phyloP scores from a whole-genome alignment of 2,329 filamentous ascomycete species.

The Microsporum canis region DNA sequence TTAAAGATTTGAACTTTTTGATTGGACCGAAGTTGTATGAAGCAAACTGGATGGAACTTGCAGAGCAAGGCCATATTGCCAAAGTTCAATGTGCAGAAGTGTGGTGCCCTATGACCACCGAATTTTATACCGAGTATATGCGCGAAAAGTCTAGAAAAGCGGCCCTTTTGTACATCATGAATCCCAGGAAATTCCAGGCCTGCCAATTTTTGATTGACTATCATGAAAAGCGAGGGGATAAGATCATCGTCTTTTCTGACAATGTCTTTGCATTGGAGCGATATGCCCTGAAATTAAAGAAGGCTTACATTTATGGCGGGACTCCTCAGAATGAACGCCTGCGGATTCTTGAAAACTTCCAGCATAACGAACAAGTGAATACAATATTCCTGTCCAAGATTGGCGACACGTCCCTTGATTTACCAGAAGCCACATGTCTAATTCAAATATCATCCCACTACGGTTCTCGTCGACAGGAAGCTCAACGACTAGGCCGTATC shows the following conservation, averaged over 20 bases:
- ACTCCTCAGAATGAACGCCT: constrained; percentile 79
- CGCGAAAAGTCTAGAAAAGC: constrained; percentile 55
- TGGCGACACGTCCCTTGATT: constrained; percentile 91
- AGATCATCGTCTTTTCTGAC: constrained; percentile 96
- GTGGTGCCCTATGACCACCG: constrained; percentile 98
- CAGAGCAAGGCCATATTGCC: constrained; percentile 92
- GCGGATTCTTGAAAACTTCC: constrained; percentile 83
- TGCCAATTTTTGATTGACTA: constrained; percentile 98
- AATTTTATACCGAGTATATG: constrained; percentile 94
- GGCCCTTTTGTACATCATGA: constrained; percentile 82
- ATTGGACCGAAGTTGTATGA: constrained; percentile 97
- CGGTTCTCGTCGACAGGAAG: constrained; percentile 90
- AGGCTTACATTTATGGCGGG: constrained; percentile 83
- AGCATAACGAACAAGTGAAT: constrained; percentile 79
- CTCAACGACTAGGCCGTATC: constrained; percentile 84
- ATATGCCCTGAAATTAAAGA: constrained; percentile 72
- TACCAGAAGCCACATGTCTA: constrained; percentile 90
- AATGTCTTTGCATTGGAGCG: constrained; percentile 85
- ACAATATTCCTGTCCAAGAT: constrained; percentile 96
- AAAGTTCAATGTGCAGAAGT: constrained; percentile 96
- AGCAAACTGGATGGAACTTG: constrained; percentile 98
- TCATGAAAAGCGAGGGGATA: constrained; percentile 87
- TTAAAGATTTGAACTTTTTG: constrained; percentile 90
- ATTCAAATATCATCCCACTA: constrained; percentile 98
- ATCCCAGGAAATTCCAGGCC: constrained; percentile 90